Evolutionary conservation across 1,139 yeast genomes (phyloP), one percentile per base, ranked within the genome.

Genomic region (Geotrichum cucujoidarum): DNA sequence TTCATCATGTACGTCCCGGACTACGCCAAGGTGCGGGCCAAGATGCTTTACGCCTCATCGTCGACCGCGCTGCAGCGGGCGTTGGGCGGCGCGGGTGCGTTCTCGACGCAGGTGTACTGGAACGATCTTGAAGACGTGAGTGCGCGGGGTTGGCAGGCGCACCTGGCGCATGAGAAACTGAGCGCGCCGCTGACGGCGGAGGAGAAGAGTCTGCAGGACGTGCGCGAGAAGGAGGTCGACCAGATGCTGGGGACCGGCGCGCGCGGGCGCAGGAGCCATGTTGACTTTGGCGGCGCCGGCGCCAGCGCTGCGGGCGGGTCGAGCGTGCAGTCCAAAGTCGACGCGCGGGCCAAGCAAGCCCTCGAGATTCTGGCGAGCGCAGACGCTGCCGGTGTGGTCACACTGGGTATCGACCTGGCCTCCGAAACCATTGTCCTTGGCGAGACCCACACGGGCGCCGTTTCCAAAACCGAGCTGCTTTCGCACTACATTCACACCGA

Each of bases 31-130:
- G 90, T 92, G 31, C 77, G 90, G 52, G 76, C 78, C 51, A 92
- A 92, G 64, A 92, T 92, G 97, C 73, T 92, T 48, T 94, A 90
- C 65, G 97, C 98, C 2, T 84, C 96, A 2, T 82, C 95, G 17
- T 87, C 87, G 55, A 83, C 80, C 61, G 80, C 94, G 0, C 67
- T 92, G 42, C 68, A 85, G 45, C 77, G 84, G 54, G 81, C 83
- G 53, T 71, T 92, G 45, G 95, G 95, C 10, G 78, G 76, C 1
- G 68, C 83, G 4, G 80, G 77, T 55, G 69, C 74, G 47, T 80
- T 89, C 60, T 69, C 74, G 30, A 75, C 80, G 44, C 78, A 63
- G 58, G 67, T 62, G 57, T 81, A 69, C 71, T 79, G 67, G 75
- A 86, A 81, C 60, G 82, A 62, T 66, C 69, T 65, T 22, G 77